Evolutionary conservation across 257 asterid species (phyloP), one percentile per base, ranked within the genome.

Genomic region (Perilla frutescens): DNA sequence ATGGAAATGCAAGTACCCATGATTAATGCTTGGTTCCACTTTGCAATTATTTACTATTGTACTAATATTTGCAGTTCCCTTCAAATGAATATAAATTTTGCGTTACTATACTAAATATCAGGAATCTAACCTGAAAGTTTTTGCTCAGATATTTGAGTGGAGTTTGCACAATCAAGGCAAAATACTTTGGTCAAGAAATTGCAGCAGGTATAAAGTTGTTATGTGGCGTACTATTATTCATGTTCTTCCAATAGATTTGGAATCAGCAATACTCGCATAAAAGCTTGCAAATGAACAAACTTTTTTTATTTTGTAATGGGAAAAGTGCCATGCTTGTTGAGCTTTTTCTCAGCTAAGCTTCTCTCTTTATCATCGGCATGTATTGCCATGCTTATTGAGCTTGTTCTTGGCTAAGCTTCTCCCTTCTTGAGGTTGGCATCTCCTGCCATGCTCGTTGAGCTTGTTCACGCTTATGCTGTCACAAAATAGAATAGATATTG

Each of bases 101-200:
- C 45, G 48, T 8, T 68, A 8, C 10, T 70, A 5, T 68, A 14
- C 48, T 68, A 65, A 44, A 55, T 49, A 34, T 64, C 9, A 65
- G 78, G 82, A 78, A 71, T 73, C 84, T 77, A 81, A 87, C 50
- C 54, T 49, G 54, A 63, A 64, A 34, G 36, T 58, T 68, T 77
- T 71, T 70, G 29, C 68, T 40, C 96, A 94, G 99, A 86, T 94
- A 84, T 84, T 87, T 40, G 97, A 94, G 81, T 94, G 99, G 99
- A 91, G 97, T 79, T 85, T 94, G 89, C 99, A 94, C 71, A 94
- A 88, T 85, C 99, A 94, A 90, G 99, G 97, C 39, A 83, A 90
- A 79, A 76, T 94, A 74, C 81, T 86, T 70, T 94, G 99, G 99
- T 91, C 97, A 59, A 84, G 87, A 78, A 88, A 88, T 74, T 88